Conservation (phyloP, 164 flowering plant genomes). For the Santalum album region DNA sequence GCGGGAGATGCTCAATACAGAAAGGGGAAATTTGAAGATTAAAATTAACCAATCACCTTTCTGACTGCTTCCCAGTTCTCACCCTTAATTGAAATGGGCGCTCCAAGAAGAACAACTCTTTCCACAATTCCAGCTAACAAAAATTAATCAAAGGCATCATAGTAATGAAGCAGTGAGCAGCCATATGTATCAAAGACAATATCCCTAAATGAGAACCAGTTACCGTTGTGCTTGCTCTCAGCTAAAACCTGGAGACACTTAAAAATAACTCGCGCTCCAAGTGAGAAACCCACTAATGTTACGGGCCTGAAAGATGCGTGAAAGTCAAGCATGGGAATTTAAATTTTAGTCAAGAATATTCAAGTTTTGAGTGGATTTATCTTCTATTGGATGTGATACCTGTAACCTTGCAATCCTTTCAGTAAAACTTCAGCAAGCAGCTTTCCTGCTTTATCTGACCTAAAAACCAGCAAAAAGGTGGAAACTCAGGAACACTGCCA, state of each 20-base stretch:
- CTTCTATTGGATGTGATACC: slow-evolving; percentile 27
- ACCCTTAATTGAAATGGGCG: slow-evolving; percentile 72
- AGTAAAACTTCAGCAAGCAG: slow-evolving; percentile 82
- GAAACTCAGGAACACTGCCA: not conserved
- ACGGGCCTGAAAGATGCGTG: slow-evolving; percentile 67
- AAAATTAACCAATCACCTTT: slow-evolving; percentile 37
- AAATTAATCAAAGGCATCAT: slow-evolving; percentile 7
- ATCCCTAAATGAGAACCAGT: not conserved
- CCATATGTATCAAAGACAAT: not conserved
- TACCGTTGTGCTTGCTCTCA: slow-evolving; percentile 47
- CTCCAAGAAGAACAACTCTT: slow-evolving; percentile 95
- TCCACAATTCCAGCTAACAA: slow-evolving; percentile 71
- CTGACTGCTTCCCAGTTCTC: slow-evolving; percentile 83
- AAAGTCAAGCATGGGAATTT: slow-evolving; percentile 6
- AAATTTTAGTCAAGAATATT: not conserved
- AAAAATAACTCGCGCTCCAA: slow-evolving; percentile 92
- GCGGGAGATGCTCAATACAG: not conserved
- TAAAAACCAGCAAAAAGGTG: slow-evolving; percentile 13
- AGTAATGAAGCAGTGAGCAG: not conserved
- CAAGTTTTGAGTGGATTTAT: not conserved
- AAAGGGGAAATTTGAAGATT: not conserved
- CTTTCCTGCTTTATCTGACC: slow-evolving; percentile 93
- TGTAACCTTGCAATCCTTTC: slow-evolving; percentile 87
- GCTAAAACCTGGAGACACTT: slow-evolving; percentile 83
- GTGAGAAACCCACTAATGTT: slow-evolving; percentile 86